These are phyloP conservation scores for Ceratocystis ficicola DNA, from an alignment of 2,329 filamentous ascomycete species.

Conservation along the genomic window DNA sequence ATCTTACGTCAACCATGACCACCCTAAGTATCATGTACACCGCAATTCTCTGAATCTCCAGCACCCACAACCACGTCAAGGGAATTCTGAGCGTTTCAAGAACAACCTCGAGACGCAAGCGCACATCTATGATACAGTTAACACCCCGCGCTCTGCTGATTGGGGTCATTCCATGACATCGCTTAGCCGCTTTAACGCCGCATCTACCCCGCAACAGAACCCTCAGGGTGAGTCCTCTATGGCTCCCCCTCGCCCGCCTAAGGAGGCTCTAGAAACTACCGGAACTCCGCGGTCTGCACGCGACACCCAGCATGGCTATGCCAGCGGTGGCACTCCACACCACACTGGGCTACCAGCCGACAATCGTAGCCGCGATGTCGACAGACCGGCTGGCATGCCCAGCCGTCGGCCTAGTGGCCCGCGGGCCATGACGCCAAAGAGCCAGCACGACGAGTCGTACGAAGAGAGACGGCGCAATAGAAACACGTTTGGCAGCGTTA, in stretches of 20 bases:
- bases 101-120: conserved; percentile 62
- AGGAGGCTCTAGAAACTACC: conserved; percentile 42
- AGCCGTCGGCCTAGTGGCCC: conserved; percentile 45
- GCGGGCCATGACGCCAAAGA: conserved; percentile 49
- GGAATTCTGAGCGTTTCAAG: conserved; percentile 62
- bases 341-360: conserved; percentile 25
- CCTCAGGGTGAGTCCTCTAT: conserved; percentile 30
- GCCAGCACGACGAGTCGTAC: conserved; percentile 33
- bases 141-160: conserved; percentile 48
- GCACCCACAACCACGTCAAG: conserved; percentile 64
- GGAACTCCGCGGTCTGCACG: conserved; percentile 24
- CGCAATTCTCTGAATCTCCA: conserved; percentile 69
- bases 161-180: conserved; percentile 52
- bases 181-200: conserved; percentile 40
- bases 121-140: conserved; percentile 50
- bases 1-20: conserved; percentile 45
- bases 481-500: conserved; percentile 44
- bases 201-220: conserved; percentile 33
- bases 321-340: conserved; percentile 29
- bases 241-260: conserved; percentile 48
- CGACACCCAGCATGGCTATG: conserved; percentile 37
- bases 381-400: conserved; percentile 40
- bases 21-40: conserved; percentile 72
- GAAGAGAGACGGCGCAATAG: conserved; percentile 44
- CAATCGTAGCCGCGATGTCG: conserved; percentile 47